Evolutionary conservation across 495 filamentous ascomycete species (phyloP).

Genomic region (Rhypophila decipiens): DNA sequence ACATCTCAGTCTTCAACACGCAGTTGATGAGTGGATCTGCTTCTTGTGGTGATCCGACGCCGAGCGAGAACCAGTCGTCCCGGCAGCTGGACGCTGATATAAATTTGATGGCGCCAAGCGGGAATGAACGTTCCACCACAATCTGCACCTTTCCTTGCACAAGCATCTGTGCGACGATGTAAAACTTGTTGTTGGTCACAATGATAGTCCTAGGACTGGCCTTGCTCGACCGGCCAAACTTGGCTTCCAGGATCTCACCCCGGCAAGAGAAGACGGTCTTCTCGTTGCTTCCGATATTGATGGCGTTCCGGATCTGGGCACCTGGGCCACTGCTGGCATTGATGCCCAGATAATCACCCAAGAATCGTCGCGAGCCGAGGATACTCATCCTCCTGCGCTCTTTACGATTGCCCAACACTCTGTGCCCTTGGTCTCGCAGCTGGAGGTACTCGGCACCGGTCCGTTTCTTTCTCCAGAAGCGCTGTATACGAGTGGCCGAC

Average conservation of each 20-base stretch:
- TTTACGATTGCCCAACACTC: constrained; percentile 74
- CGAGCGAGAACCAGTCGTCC: constrained; percentile 95
- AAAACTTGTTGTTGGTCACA: constrained; percentile 78
- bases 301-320: constrained; percentile 66
- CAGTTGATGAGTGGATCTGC: constrained; percentile 88
- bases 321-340: constrained; percentile 75
- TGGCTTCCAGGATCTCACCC: constrained; percentile 80
- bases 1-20: constrained; percentile 94
- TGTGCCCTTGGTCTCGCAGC: constrained; percentile 84
- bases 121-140: constrained; percentile 70
- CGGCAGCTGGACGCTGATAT: constrained; percentile 70
- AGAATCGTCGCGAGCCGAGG: constrained; percentile 82
- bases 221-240: constrained; percentile 94
- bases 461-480: constrained; percentile 87
- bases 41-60: constrained; percentile 81
- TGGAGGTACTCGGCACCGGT: constrained; percentile 83
- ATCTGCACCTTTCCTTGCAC: constrained; percentile 78
- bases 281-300: constrained; percentile 60
- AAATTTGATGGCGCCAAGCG: constrained; percentile 80
- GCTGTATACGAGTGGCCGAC: constrained; percentile 87
- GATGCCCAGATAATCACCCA: constrained; percentile 92
- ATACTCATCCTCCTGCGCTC: constrained; percentile 87
- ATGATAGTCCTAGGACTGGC: constrained; percentile 78
- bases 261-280: constrained; percentile 81
- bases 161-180: constrained; percentile 77